Conservation (phyloP, 805 yeast species). For the Saccharomycopsis javanensis region DNA sequence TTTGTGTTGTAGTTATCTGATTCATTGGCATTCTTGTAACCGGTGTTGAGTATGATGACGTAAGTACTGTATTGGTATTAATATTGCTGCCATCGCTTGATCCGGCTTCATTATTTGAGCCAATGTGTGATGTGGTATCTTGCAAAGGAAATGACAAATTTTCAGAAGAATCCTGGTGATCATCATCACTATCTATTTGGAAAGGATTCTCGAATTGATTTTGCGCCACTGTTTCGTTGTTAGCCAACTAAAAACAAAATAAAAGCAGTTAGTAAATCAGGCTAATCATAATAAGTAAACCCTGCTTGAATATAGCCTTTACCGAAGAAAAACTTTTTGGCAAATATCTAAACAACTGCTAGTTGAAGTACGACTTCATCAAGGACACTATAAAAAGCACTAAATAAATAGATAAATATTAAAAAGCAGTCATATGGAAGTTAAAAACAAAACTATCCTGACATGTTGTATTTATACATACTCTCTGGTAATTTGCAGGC, state of each 20-base stretch:
- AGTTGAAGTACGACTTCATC: too few relatives aligned
- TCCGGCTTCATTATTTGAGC: not conserved
- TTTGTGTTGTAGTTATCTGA: not conserved
- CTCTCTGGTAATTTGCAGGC: slow-evolving; percentile 1
- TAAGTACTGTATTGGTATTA: not conserved
- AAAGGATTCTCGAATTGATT: not conserved
- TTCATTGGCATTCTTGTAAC: not conserved
- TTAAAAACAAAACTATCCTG: not conserved
- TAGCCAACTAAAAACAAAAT: not conserved
- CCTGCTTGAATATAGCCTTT: too few relatives aligned
- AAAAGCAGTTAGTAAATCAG: not conserved
- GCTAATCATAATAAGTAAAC: not conserved
- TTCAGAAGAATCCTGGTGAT: not conserved
- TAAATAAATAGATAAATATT: too few relatives aligned
- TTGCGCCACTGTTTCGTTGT: not conserved
- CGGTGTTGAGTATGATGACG: not conserved
- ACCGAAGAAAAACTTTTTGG: too few relatives aligned
- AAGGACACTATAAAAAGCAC: too few relatives aligned
- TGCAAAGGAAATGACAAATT: not conserved
- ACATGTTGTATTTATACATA: not conserved
- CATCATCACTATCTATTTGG: not conserved
- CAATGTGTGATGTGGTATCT: not conserved
- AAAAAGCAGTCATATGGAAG: too few relatives aligned
- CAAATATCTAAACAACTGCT: too few relatives aligned
- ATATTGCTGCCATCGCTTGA: not conserved